Evolutionary conservation across 805 yeast genomes (phyloP), one percentile per base, ranked within the genome.

Genomic region (Wickerhamiella lipophila): DNA sequence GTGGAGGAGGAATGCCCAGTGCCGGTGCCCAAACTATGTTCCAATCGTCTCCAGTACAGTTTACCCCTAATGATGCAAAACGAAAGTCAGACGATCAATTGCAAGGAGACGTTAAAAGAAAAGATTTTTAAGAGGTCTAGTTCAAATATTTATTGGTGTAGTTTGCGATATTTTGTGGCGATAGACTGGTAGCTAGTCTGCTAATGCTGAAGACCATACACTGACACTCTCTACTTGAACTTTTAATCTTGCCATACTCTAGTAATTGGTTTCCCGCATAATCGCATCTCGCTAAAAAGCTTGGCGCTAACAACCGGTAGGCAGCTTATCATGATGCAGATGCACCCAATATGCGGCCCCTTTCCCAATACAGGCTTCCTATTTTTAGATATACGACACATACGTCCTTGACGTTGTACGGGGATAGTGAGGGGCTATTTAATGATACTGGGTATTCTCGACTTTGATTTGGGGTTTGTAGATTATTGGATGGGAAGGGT

Each of bases 21-120:
- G 46, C 46, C 3, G 46, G 46, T 19, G 36, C 29, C 7, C 36
- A 30, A 19, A 18, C 46, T 6, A 30, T 27, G 35, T 27, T 30
- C 18, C 46, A 42, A 13, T 27, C 36, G 3, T 29, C 36, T 9
- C 46, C 46, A 16, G 46, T 30, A 16, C 46, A 42, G 26, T 42
- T 42, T 29, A 42, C 46, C 6, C 46, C 46, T 15, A 42, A 21
- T 30, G 46, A 42, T 19, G 36, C 36, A 8, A 27, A 30, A 29
- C 22, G 36, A 21, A 27, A 42, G 16, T 11, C 46, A 18, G 46
- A 42, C n/a, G 46, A 29, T 7, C 36, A 15, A n/a, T 13, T 40
- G n/a, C 38, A 32, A 32, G 38, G 38, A 6, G 38, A 32, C 19
- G 8, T 5, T 15, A 32, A 32, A 16, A n/a, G 38, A 15, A 32